Evolutionary conservation across 176 grass and related monocot species (phyloP), one percentile per base, ranked within the genome.

Genomic region (Avena eriantha): DNA sequence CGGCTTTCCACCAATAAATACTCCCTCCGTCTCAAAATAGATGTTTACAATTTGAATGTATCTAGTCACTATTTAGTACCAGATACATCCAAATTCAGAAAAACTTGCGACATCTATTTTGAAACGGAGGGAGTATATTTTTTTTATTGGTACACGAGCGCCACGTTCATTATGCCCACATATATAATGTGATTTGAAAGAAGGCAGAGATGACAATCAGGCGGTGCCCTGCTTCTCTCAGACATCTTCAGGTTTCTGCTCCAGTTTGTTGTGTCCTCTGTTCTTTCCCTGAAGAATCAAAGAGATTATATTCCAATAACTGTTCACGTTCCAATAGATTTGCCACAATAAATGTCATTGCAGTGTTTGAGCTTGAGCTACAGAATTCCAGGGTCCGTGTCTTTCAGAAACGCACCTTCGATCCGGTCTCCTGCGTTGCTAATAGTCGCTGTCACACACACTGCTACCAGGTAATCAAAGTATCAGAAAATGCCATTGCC

Each of bases 401-500:
- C 68, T 35, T 11, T 17, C 15, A 51, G 58, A 60, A n/a, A 58
- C 5, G 82, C 43, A 55, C 41, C 16, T 5, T 35, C 9, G 55
- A 70, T 64, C 77, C 8, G 48, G 46, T 83, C 54, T 86, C 64
- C 65, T 7, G 84, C 84, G 65, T 88, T 72, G 82, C 82, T 85
- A 88, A 78, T 51, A 34, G 86, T 88, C 86, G 86, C 70, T 88
- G 63, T 91, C 90, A 2, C 60, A 46, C 34, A 18, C 80, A 77
- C 70, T 47, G 63, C 8, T 73, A 15, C 22, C 78, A 65, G 31
- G 46, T 23, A 55, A 55, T 55, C 53, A 55, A 55, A 55, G 53
- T 1, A 55, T 55, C 59, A n/a, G 29, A 29, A 70, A 21, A 70
- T 17, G 67, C 70, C 7, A 45, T 56, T 89, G 77, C 69, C 33